Evolutionary conservation across 2,329 filamentous ascomycete genomes (phyloP).

Genomic region (Periconia macrospinosa): DNA sequence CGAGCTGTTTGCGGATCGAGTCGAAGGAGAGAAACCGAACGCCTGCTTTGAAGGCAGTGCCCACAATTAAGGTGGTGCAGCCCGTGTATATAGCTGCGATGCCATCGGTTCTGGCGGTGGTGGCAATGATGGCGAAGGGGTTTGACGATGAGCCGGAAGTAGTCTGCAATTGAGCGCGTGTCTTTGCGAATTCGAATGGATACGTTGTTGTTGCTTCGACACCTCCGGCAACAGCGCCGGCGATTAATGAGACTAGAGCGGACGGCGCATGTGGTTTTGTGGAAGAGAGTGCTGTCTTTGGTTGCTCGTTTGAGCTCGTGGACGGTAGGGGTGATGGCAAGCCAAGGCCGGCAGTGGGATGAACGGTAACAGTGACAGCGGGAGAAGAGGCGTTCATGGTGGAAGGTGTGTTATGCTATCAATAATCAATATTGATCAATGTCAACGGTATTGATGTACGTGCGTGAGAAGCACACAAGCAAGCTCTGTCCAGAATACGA

Average conservation of each 20-base stretch:
- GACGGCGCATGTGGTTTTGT: slow-evolving; percentile 7
- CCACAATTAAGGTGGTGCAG: slow-evolving; percentile 28
- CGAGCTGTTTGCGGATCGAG: slow-evolving; percentile 27
- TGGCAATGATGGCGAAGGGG: slow-evolving; percentile 24
- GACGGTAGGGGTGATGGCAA: background rate
- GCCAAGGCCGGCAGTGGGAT: background rate
- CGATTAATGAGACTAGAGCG: slow-evolving; percentile 44
- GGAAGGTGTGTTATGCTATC: background rate
- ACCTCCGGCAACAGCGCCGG: slow-evolving; percentile 57
- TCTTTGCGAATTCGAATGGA: slow-evolving; percentile 40
- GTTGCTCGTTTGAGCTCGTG: background rate
- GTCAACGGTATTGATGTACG: no score
- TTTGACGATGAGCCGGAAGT: slow-evolving; percentile 12
- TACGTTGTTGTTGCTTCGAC: slow-evolving; percentile 55
- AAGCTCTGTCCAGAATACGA: no score
- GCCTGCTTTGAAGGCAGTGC: slow-evolving; percentile 33
- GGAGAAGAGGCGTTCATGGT: slow-evolving; percentile 2
- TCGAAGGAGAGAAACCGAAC: slow-evolving; percentile 37
- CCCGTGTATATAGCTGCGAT: slow-evolving; percentile 34
- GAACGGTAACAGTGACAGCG: background rate
- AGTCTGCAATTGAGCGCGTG: slow-evolving; percentile 29
- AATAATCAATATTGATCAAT: background rate
- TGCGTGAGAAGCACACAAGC: no score
- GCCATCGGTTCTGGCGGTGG: slow-evolving; percentile 22
- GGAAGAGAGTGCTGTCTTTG: background rate